Conservation (phyloP, 2,329 filamentous ascomycete genomes). For the Pleurostoma richardsiae region DNA sequence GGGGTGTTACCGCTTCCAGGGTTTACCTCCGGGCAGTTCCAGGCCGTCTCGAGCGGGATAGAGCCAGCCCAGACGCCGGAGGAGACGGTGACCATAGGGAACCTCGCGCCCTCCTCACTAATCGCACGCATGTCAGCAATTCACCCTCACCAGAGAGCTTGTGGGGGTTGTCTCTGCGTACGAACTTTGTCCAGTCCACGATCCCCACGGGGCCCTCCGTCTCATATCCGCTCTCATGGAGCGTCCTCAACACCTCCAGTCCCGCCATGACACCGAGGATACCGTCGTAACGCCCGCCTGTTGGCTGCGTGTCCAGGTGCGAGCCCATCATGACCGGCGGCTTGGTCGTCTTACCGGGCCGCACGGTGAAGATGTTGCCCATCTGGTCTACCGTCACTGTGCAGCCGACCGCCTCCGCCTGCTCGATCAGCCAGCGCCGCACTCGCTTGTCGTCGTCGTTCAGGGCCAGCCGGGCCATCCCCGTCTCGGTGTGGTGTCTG, state of each 20-base stretch:
- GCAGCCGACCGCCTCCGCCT: constrained; percentile 59
- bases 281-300: constrained; percentile 67
- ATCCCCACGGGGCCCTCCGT: constrained; percentile 69
- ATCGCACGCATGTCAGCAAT: neutral
- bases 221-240: constrained; percentile 62
- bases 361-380: constrained; percentile 74
- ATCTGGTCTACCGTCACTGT: constrained; percentile 65
- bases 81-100: constrained; percentile 67
- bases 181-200: constrained; percentile 71
- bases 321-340: constrained; percentile 65
- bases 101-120: constrained; percentile 75
- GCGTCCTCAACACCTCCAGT: constrained; percentile 63
- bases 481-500: constrained; percentile 7
- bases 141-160: too few species aligned
- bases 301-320: constrained; percentile 61
- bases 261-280: constrained; percentile 70
- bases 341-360: constrained; percentile 51
- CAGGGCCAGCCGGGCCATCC: constrained; percentile 52
- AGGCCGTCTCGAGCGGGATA: constrained; percentile 55
- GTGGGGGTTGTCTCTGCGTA: neutral
- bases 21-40: constrained; percentile 54
- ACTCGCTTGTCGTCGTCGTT: constrained; percentile 66
- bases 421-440: constrained; percentile 69
- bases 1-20: constrained; percentile 42
- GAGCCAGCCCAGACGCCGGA: constrained; percentile 72